Base-by-base conservation (phyloP, 345 rosid genomes). In the Tarenaya hassleriana region DNA sequence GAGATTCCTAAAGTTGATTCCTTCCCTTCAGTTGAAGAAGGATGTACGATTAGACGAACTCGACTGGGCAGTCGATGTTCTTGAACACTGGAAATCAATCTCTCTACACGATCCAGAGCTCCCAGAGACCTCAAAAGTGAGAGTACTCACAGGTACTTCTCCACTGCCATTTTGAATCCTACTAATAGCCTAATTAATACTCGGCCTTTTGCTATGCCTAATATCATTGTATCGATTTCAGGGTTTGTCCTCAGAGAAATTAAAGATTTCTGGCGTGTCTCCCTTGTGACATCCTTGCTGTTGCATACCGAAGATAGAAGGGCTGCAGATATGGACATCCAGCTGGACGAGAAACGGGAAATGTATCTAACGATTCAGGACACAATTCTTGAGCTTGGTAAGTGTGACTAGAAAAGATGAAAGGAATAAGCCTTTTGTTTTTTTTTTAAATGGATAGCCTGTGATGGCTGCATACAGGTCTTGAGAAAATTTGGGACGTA, bases 251-350 rank as follows among this genome's bases (percentile, higher is more conserved):
- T 91, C 16, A 76, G 81, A 55, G 96, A 87, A 61, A 73, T 91
- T 34, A 84, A 91, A 78, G 88, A 73, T 15, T 77, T 72, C 51
- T 91, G 98, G 98, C 84, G 80, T 50, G 90, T 81, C 61, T 72
- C 94, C 9, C 74, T 91, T 66, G 55, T 87, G 68, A 56, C 75
- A 44, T 70, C 96, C 40, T 68, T 82, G 41, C 50, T 91, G 72
- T 37, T 77, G 35, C 66, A 76, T 69, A 80, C 81, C 31, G 20
- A 58, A 24, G 66, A 58, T 9, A 14, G 55, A 10, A 11, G 20
- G 37, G 46, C 43, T 49, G 66, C 65, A 51, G 62, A 69, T 49
- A 69, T 72, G 68, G 56, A 61, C 39, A 71, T 74, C 34, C 64
- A 71, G 61, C 69, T 77, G 40, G 81, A 82, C 42, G 72, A 66